phyloP scores from a whole-genome alignment of 371 early-diverging fungal species.

The Lichtheimia ornata region DNA sequence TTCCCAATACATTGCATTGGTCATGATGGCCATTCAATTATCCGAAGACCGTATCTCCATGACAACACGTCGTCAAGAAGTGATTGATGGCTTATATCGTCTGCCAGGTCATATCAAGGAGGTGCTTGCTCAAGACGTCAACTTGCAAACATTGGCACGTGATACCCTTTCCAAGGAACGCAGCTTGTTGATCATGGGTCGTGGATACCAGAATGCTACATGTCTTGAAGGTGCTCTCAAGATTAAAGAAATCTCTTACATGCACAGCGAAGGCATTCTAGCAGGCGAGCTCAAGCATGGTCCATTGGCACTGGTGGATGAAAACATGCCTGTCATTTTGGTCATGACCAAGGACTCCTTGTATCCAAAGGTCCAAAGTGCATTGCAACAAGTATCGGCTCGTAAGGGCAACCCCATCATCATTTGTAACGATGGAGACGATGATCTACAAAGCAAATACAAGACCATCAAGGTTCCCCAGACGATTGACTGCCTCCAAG shows the following conservation, averaged over 20 bases:
- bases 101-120: conserved; percentile 91
- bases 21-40: conserved; percentile 96
- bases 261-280: conserved; percentile 93
- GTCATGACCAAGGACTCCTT: conserved; percentile 35
- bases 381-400: conserved; percentile 95
- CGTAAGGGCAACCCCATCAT: conserved; percentile 96
- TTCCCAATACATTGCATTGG: conserved; percentile 92
- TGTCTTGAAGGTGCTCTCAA: conserved; percentile 98
- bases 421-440: conserved; percentile 87
- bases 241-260: conserved; percentile 99
- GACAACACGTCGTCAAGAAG: conserved; percentile 82
- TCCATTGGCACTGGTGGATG: conserved; percentile 97
- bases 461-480: conserved; percentile 90
- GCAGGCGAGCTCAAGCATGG: conserved; percentile 99
- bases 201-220: conserved; percentile 97
- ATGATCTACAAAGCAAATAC: conserved; percentile 59
- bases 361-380: conserved; percentile 86
- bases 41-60: conserved; percentile 87
- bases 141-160: conserved; percentile 80
- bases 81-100: conserved; percentile 90
- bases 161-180: conserved; percentile 80
- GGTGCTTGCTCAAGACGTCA: conserved; percentile 80
- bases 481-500: conserved; percentile 85
- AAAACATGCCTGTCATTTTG: conserved; percentile 90
- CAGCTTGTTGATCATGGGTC: conserved; percentile 92